Percentiles rank a stretch among this genome's conserved stretches.
phyloP scores from a whole-genome alignment of 2,329 filamentous ascomycete genomes.

The Xylaria hypoxylon region DNA sequence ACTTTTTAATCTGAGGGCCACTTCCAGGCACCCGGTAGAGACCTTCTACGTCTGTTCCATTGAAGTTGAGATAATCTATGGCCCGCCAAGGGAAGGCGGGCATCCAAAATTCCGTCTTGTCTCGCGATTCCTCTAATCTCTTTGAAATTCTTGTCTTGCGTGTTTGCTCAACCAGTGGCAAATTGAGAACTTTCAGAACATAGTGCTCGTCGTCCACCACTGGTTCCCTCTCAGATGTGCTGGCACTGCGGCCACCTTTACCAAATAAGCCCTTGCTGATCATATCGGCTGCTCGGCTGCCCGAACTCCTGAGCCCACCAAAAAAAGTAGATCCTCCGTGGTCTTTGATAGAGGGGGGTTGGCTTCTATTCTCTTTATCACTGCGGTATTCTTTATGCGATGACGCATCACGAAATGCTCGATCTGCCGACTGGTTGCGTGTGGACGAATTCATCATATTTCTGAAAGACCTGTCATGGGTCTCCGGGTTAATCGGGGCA shows the following conservation, averaged over 20 bases:
- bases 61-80: slow-evolving; percentile 96
- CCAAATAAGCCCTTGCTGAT: slow-evolving; percentile 86
- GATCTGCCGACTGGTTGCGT: slow-evolving; percentile 80
- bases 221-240: slow-evolving; percentile 72
- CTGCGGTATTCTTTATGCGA: slow-evolving; percentile 57
- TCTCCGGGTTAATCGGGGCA: slow-evolving; percentile 66
- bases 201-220: slow-evolving; percentile 85
- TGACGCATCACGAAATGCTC: slow-evolving; percentile 61
- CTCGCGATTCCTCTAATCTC: slow-evolving; percentile 84
- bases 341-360: slow-evolving; percentile 68
- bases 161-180: slow-evolving; percentile 88
- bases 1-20: slow-evolving; percentile 89
- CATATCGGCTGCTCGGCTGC: slow-evolving; percentile 81
- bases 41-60: slow-evolving; percentile 92
- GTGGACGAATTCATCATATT: slow-evolving; percentile 74
- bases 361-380: slow-evolving; percentile 62
- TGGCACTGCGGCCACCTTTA: slow-evolving; percentile 79
- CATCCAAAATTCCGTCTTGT: slow-evolving; percentile 99
- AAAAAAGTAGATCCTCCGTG: slow-evolving; percentile 74
- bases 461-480: slow-evolving; percentile 73
- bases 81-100: slow-evolving; percentile 94
- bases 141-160: slow-evolving; percentile 92
- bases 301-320: slow-evolving; percentile 77
- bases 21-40: slow-evolving; percentile 93
- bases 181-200: slow-evolving; percentile 84